Evolutionary conservation across 306 rosid species (phyloP), one percentile per base, ranked within the genome.

Genomic region (Begonia masoniana): DNA sequence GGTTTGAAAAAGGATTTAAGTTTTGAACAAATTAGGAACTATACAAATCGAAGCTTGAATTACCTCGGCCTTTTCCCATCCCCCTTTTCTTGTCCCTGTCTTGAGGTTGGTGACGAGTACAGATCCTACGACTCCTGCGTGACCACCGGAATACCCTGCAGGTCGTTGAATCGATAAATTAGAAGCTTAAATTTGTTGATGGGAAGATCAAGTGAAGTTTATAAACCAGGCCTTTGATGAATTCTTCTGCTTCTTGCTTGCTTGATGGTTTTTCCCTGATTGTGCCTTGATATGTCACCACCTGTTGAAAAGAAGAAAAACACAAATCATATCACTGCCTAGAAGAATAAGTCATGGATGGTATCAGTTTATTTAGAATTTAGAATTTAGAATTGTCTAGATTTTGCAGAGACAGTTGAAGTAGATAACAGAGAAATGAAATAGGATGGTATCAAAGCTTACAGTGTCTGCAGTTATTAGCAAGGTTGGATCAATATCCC

Each of bases 31-130:
- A 56, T 56, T 17, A 41, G 10, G 9, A 15, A 15, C 19, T 47
- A 39, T 36, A 26, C 49, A 15, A 60, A 35, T 36, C 15, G 39
- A 49, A 36, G 64, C 21, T 51, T 19, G 52, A 5, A 41, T 15
- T 75, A 91, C 97, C 97, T 91, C 97, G 15, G 96, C 94, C 55
- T 82, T 73, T 11, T 82, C 74, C 92, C 96, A 91, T 50, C 79
- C 94, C 6, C 85, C 81, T 59, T 39, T 76, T 73, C 92, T 78
- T 69, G 76, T 83, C 62, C 94, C 85, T 6, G 91, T 85, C 67
- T 46, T 62, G n/a, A 91, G 97, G 64, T 85, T 83, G 61, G 92
- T 91, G 46, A 81, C 77, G 24, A 91, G 71, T 57, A 91, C 84
- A 59, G 94, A 91, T 60, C 97, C 85, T 55, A 85, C 81, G 48